Evolutionary conservation across 495 filamentous ascomycete genomes (phyloP), one percentile per base, ranked within the genome.

Genomic region (Penicillium antarcticum): DNA sequence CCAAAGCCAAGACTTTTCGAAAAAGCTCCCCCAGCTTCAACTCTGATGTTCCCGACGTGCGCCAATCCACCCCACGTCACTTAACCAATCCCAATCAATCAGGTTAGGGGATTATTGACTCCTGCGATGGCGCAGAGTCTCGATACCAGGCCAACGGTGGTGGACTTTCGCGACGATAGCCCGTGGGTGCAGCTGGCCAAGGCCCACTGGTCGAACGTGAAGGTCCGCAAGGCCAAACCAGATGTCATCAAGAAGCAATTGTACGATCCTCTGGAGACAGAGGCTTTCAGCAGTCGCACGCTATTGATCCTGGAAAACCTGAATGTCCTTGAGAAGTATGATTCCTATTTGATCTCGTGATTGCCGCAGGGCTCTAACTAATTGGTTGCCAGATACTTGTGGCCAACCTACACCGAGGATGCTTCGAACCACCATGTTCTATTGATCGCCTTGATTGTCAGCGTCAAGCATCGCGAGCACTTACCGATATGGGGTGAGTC

Each of bases 391-490:
- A 92, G 88, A 64, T 96, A 89, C 62, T 81, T 99, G 19, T 99
- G 95, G 94, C 94, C 92, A 18, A 87, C 87, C 42, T 99, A 92
- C 65, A 81, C 79, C 35, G 91, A 97, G 56, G 84, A 91, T 62
- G 84, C 91, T 21, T 92, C 90, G 32, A 92, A 97, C 67, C 86
- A 88, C 57, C 92, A 97, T 67, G 85, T 95, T 46, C 79, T 97
- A 23, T 72, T 97, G 44, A 84, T 96, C 56, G 85, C 86, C 11
- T 67, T 95, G 52, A 83, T 97, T 54, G 81, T 91, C 46, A 95
- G 91, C 72, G 84, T 92, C 41, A 97, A 96, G 71, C 80, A 86
- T 60, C 80, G 91, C 56, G 92, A 97, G 67, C 84, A 87, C 61
- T 69, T 99, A 39, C 84, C 88, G 45, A 88, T 87, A 60, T 99